Percentiles rank a stretch among this genome's conserved stretches.
phyloP scores from a whole-genome alignment of 345 rosid species.

The Acer campestre region DNA sequence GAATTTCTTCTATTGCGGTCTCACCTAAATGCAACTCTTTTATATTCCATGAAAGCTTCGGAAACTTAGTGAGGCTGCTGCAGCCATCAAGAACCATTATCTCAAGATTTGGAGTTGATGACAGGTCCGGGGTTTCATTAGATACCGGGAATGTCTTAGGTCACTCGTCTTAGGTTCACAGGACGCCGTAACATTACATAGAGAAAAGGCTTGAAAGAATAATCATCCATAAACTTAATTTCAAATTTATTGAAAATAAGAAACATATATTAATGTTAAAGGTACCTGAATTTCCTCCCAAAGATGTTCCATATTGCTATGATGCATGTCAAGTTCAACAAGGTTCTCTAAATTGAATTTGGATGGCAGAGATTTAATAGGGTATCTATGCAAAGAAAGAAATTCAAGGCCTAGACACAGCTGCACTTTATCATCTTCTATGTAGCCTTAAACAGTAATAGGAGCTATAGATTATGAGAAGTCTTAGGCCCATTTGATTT shows the following conservation, averaged over 20 bases:
- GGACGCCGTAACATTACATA: background rate
- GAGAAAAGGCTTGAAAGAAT: background rate
- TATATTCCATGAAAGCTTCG: conserved; percentile 10
- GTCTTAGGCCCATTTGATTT: too few relatives aligned
- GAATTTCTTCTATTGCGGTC: conserved; percentile 5
- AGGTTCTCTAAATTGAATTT: background rate
- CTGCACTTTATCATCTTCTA: background rate
- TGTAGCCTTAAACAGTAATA: background rate
- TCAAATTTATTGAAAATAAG: background rate
- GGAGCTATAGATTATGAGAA: background rate
- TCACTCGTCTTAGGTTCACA: background rate
- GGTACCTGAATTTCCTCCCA: conserved; percentile 4
- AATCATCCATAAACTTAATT: too few relatives aligned
- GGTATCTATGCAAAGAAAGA: background rate
- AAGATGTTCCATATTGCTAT: background rate
- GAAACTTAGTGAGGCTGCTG: background rate
- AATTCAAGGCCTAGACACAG: background rate
- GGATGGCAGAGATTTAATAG: background rate
- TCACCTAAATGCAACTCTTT: background rate
- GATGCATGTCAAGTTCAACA: background rate
- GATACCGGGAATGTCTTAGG: background rate
- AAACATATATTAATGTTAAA: background rate
- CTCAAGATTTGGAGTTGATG: background rate
- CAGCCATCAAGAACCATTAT: background rate
- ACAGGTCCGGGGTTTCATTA: background rate